Evolutionary conservation across 352 stramenopile species (phyloP).

Genomic region (Phytophthora boehmeriae): DNA sequence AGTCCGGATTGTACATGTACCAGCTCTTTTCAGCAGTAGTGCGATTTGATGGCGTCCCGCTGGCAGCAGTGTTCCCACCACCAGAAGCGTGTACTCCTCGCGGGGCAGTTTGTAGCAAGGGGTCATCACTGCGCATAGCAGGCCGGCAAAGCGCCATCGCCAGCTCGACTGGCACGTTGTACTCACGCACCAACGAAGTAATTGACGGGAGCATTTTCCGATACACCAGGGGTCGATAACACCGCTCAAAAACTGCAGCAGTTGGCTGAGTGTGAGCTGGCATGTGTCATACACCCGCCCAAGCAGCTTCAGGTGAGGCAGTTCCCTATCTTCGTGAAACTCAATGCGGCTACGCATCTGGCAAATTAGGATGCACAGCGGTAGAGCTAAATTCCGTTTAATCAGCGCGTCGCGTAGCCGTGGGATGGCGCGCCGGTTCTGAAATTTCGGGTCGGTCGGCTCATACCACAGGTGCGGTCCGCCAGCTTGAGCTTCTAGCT

Average conservation of each 20-base stretch:
- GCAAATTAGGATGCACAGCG: slow-evolving; percentile 81
- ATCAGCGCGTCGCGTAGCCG: slow-evolving; percentile 83
- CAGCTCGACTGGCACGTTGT: slow-evolving; percentile 73
- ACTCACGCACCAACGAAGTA: slow-evolving; percentile 67
- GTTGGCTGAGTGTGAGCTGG: slow-evolving; percentile 85
- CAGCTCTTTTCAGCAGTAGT: slow-evolving; percentile 41
- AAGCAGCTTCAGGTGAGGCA: slow-evolving; percentile 80
- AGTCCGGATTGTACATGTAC: slow-evolving; percentile 68
- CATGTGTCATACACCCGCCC: slow-evolving; percentile 84
- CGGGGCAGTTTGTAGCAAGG: slow-evolving; percentile 63
- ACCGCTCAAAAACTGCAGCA: slow-evolving; percentile 85
- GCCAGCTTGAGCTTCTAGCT: slow-evolving; percentile 84
- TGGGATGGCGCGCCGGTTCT: slow-evolving; percentile 83
- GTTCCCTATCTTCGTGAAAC: slow-evolving; percentile 60
- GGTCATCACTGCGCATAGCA: slow-evolving; percentile 78
- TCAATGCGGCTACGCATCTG: slow-evolving; percentile 88
- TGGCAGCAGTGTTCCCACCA: slow-evolving; percentile 27
- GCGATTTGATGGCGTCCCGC: slow-evolving; percentile 14
- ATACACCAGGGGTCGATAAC: slow-evolving; percentile 77
- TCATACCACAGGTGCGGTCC: slow-evolving; percentile 84
- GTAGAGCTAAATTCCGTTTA: slow-evolving; percentile 78
- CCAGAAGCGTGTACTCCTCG: slow-evolving; percentile 63
- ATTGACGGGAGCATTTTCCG: slow-evolving; percentile 76
- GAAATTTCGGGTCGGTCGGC: slow-evolving; percentile 77
- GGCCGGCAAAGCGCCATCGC: slow-evolving; percentile 82